Evolutionary conservation across 2,329 filamentous ascomycete genomes (phyloP), one percentile per base, ranked within the genome.

Genomic region (Beauveria scarabaeidicola): DNA sequence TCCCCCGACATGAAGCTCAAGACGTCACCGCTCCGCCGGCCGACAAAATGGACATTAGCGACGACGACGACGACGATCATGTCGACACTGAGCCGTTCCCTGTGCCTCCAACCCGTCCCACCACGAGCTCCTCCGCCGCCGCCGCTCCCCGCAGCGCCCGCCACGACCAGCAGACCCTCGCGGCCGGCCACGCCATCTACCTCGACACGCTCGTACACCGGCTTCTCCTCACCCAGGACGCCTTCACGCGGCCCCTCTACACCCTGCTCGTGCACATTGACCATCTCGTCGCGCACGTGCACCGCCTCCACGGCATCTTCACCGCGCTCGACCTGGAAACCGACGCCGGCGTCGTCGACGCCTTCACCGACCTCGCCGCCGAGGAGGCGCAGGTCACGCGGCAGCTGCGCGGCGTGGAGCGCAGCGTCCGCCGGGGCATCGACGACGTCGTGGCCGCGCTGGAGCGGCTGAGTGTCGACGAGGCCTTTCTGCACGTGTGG

Each of bases 151-250:
- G 38, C 23, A 41, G 40, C 17, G n/a, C 27, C 50, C 58, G 48
- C 2, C 88, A 90, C 66, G 93, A 97, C 69, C 92, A 93, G 0
- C 91, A 97, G 73, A 87, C 88, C 3, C 81, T 97, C 23, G 86
- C 91, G 5, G 82, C 84, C 4, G 91, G 91, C 3, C 93, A 97
- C 72, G 81, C 86, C 17, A 77, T 81, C 19, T 96, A 95, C 69
- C 82, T 97, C 13, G 76, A 81, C 40, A 83, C 85, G 2, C 77
- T 97, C 3, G 75, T 81, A 1, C 82, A 83, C 47, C 81, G 83
- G 7, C 78, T 93, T 2, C 80, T 92, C 19, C 79, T 92, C 10
- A 86, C 84, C 0, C 83, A 85, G 38, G 66, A 77, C 1, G 71
- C 76, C 3, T 91, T 88, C 69, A 89, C 87, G 0, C 77, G 82